These are phyloP conservation scores for Phytophthora pisi DNA, from an alignment of 352 stramenopile genomes.

Conservation along the genomic window DNA sequence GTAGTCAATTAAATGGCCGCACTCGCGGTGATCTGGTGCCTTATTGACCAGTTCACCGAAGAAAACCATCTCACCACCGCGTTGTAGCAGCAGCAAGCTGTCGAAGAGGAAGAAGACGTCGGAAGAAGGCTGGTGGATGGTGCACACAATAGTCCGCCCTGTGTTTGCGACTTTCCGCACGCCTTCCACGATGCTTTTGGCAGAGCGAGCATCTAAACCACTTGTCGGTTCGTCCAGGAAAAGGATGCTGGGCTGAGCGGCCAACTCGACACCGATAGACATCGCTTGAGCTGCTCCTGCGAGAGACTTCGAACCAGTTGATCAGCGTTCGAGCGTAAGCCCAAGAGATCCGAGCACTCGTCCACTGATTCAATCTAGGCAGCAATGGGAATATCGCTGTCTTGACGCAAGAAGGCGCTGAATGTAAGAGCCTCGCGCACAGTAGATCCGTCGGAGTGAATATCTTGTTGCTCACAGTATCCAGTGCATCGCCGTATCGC, in stretches of 20 bases:
- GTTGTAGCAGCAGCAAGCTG: not conserved
- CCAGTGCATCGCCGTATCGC: not conserved
- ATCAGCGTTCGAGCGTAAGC: not conserved
- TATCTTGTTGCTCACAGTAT: not conserved
- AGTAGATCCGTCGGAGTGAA: not conserved
- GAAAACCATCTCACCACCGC: not conserved
- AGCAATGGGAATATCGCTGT: not conserved
- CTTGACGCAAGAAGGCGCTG: not conserved
- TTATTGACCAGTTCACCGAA: not conserved
- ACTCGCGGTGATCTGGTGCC: not conserved
- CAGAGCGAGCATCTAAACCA: not conserved
- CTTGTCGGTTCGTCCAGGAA: conserved; percentile 1
- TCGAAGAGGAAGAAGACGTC: not conserved
- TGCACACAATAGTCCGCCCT: not conserved
- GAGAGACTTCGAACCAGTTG: not conserved
- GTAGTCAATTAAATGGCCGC: conserved; percentile 1
- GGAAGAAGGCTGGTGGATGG: not conserved
- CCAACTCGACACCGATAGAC: not conserved
- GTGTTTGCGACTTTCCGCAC: not conserved
- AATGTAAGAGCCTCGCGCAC: not conserved
- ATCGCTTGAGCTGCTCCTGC: not conserved
- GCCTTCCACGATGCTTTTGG: not conserved
- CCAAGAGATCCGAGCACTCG: not conserved
- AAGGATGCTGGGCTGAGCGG: not conserved
- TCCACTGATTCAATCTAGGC: not conserved